Base-by-base conservation (phyloP, 2,329 filamentous ascomycete species). In the Hypoxylon rubiginosum region DNA sequence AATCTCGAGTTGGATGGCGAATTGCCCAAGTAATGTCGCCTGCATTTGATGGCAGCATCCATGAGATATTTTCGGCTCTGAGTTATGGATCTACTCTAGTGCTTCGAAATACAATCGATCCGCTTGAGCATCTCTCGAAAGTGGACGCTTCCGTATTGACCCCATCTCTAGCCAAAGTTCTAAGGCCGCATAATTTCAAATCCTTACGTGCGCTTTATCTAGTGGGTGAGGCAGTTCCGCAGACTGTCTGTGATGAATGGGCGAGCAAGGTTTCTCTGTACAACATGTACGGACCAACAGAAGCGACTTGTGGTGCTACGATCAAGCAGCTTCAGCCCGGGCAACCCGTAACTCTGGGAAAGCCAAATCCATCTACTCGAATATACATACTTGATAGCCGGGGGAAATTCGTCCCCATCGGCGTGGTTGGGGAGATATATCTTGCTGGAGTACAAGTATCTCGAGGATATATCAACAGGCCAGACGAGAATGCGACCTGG, bases 231-330 rank as follows among this genome's bases (percentile, higher is more conserved):
- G 58, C 74, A 0, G 76, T 82, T 3, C 71, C 78, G 1, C 78
- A 80, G 65, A 41, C 49, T 4, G 64, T 79, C 1, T 69, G 58
- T 30, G 77, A 82, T 51, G 53, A 6, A 0, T 82, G 81, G 81
- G 64, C 75, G 2, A 49, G n/a, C 73, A 64, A 26, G 39, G 26
- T 1, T 24, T 81, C 0, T 82, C 77, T 24, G 21, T 24, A 24
- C 70, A 84, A 84, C 64, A 78, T 79, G 75, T 84, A 83, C 57
- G 82, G 82, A 0, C 82, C 82, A 4, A 81, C 79, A 0, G 82
- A 83, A 66, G 76, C 66, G 2, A 82, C 79, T 0, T 77, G 77
- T 53, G 79, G 78, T 5, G 77, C 78, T 0, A 80, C 77, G 0
- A 78, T 81, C 36, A 74, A 78, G 21, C 21, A 45, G 51, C 54